These are phyloP conservation scores for Oropetium thomaeum DNA, from an alignment of 176 grass and related monocot genomes.

Conservation along the genomic window DNA sequence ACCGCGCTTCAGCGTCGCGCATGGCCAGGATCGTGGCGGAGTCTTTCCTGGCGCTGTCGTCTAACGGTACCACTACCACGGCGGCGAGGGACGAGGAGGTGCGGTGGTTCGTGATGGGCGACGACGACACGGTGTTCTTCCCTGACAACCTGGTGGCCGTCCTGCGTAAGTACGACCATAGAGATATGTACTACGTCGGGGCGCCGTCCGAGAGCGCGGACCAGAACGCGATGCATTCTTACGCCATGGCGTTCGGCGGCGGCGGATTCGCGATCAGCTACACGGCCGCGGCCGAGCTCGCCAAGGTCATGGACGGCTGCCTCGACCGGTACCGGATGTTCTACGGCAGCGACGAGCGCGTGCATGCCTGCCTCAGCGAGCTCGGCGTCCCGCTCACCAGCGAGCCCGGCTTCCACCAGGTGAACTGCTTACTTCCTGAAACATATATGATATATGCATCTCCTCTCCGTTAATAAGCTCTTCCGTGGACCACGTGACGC, in stretches of 20 bases:
- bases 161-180: constrained; percentile 66
- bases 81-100: neutral
- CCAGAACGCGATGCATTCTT: constrained; percentile 63
- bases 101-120: constrained; percentile 76
- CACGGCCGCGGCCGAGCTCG: constrained; percentile 48
- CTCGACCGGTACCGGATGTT: constrained; percentile 55
- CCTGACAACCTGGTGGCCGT: constrained; percentile 62
- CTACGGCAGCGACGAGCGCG: constrained; percentile 71
- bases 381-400: constrained; percentile 78
- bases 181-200: constrained; percentile 66
- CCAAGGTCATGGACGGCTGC: constrained; percentile 53
- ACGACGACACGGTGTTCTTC: constrained; percentile 90
- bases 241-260: constrained; percentile 74
- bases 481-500: too few species aligned
- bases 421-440: too few species aligned
- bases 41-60: constrained; percentile 48
- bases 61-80: constrained; percentile 8
- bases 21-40: constrained; percentile 57
- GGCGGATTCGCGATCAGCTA: constrained; percentile 67
- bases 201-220: constrained; percentile 66
- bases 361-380: constrained; percentile 64
- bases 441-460: too few species aligned
- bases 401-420: constrained; percentile 91
- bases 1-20: constrained; percentile 53
- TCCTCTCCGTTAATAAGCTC: too few species aligned